Evolutionary conservation across 345 rosid species (phyloP).

Genomic region (Citrus maxima): DNA sequence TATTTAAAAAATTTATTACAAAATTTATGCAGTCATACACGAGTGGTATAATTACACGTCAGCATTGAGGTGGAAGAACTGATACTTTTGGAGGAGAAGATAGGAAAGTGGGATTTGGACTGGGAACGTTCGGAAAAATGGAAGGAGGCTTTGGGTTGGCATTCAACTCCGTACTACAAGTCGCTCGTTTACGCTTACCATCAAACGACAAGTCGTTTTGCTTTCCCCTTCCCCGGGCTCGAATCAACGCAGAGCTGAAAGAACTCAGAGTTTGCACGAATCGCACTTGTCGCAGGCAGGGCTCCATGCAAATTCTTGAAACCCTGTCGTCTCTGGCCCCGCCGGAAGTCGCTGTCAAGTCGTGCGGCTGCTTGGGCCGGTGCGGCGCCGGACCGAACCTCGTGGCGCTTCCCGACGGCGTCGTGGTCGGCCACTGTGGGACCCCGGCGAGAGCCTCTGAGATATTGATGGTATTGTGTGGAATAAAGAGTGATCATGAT

Average conservation of each 20-base stretch:
- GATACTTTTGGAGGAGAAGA: no score
- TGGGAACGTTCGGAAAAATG: neutral
- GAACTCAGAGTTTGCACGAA: slow-evolving; percentile 82
- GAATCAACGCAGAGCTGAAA: slow-evolving; percentile 23
- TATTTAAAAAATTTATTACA: no score
- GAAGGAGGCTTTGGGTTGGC: neutral
- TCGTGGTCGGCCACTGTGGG: slow-evolving; percentile 60
- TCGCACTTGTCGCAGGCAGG: slow-evolving; percentile 80
- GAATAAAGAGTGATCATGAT: slow-evolving; percentile 24
- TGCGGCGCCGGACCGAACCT: slow-evolving; percentile 92
- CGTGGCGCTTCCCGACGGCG: slow-evolving; percentile 62
- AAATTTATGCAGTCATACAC: no score
- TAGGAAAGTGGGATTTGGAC: no score
- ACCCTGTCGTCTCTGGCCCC: slow-evolving; percentile 61
- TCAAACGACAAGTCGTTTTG: neutral
- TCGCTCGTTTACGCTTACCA: neutral
- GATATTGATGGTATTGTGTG: slow-evolving; percentile 29
- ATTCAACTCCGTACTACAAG: neutral
- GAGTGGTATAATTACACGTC: no score
- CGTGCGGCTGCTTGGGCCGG: slow-evolving; percentile 76
- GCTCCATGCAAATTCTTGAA: slow-evolving; percentile 65
- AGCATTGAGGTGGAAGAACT: no score
- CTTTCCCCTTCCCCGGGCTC: neutral
- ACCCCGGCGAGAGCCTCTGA: slow-evolving; percentile 71
- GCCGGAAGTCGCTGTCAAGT: slow-evolving; percentile 49